These are phyloP conservation scores for Coemansia sp. DNA, from an alignment of 371 early-diverging fungal species.

Conservation along the genomic window DNA sequence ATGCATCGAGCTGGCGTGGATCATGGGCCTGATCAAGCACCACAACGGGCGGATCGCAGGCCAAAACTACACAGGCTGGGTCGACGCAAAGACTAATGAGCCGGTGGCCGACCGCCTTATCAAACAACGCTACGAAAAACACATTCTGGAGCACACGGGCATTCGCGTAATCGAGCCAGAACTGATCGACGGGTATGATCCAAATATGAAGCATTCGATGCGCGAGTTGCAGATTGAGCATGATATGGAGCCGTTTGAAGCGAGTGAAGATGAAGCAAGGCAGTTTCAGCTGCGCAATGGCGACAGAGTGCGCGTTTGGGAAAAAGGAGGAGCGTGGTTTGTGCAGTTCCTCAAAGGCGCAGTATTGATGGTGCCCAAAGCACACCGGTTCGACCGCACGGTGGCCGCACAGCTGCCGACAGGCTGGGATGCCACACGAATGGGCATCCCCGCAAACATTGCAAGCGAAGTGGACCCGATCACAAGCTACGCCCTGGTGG, in stretches of 20 bases:
- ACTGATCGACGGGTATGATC: constrained; percentile 88
- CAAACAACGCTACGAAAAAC: constrained; percentile 89
- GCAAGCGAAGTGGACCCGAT: constrained; percentile 87
- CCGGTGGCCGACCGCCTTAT: constrained; percentile 87
- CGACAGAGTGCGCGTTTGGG: constrained; percentile 60
- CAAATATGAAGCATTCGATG: constrained; percentile 82
- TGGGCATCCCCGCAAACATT: constrained; percentile 81
- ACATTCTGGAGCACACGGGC: constrained; percentile 89
- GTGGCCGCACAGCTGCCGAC: constrained; percentile 96
- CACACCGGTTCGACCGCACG: constrained; percentile 87
- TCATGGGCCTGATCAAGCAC: constrained; percentile 93
- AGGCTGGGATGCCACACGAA: constrained; percentile 67
- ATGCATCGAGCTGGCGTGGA: constrained; percentile 97
- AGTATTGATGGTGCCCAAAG: constrained; percentile 88
- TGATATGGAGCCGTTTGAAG: constrained; percentile 88
- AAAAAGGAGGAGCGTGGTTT: constrained; percentile 68
- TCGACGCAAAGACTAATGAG: constrained; percentile 83
- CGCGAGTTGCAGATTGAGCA: constrained; percentile 91
- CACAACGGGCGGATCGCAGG: constrained; percentile 78
- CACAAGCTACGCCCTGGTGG: constrained; percentile 85
- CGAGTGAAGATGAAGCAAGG: constrained; percentile 87
- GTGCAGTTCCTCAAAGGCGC: constrained; percentile 88
- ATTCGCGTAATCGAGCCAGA: constrained; percentile 92
- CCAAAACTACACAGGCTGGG: constrained; percentile 86
- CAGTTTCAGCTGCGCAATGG: constrained; percentile 87